Percentiles rank a stretch among this genome's conserved stretches.
These are phyloP conservation scores for Pestalotiopsis sp. DNA, from an alignment of 2,329 filamentous ascomycete species.

Conservation along the genomic window DNA sequence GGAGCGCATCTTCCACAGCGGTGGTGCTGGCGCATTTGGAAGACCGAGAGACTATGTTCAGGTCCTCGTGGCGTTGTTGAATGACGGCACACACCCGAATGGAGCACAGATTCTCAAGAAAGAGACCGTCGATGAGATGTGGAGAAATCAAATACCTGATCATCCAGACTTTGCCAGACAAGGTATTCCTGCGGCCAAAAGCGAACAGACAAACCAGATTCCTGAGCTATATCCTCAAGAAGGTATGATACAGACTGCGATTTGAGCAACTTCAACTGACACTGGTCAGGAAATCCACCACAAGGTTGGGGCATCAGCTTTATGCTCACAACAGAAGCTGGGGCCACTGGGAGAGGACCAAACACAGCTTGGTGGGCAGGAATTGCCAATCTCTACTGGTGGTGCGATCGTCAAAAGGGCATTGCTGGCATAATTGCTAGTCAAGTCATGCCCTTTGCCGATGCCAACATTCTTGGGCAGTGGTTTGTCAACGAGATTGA, in stretches of 20 bases:
- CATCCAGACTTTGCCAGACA: slow-evolving; percentile 55
- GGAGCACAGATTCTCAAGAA: slow-evolving; percentile 55
- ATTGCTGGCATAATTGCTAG: slow-evolving; percentile 54
- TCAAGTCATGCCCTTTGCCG: slow-evolving; percentile 54
- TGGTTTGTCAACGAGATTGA: slow-evolving; percentile 42
- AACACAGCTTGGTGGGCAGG: slow-evolving; percentile 61
- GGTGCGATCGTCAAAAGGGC: slow-evolving; percentile 62
- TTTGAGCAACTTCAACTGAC: not conserved
- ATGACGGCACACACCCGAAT: slow-evolving; percentile 65
- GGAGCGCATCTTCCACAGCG: slow-evolving; percentile 54
- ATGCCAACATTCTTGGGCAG: slow-evolving; percentile 41
- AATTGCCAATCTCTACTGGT: slow-evolving; percentile 64
- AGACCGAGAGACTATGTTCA: slow-evolving; percentile 63
- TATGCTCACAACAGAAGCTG: slow-evolving; percentile 49
- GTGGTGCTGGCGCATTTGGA: slow-evolving; percentile 64
- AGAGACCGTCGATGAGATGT: slow-evolving; percentile 65
- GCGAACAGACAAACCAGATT: slow-evolving; percentile 47
- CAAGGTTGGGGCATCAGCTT: slow-evolving; percentile 69
- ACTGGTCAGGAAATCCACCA: slow-evolving; percentile 43
- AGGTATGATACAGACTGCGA: not conserved
- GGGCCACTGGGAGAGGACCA: slow-evolving; percentile 52
- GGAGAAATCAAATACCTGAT: slow-evolving; percentile 61
- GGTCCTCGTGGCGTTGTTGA: slow-evolving; percentile 64
- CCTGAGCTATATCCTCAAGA: slow-evolving; percentile 50
- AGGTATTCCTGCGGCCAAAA: slow-evolving; percentile 47